phyloP scores from a whole-genome alignment of 2,329 filamentous ascomycete genomes.

The Clarireedia sp. region DNA sequence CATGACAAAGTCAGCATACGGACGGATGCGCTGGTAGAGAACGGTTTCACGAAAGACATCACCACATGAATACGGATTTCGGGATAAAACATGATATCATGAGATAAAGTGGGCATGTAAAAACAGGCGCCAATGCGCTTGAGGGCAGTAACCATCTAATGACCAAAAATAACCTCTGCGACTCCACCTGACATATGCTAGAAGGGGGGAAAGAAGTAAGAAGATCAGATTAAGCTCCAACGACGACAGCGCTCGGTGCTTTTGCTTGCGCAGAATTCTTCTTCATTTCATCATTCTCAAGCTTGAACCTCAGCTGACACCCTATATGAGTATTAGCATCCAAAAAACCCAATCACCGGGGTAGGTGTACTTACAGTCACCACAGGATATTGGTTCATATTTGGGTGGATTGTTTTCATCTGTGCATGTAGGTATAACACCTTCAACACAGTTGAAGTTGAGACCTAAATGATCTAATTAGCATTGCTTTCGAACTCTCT shows the following conservation, averaged over 20 bases:
- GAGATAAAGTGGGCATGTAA: neutral
- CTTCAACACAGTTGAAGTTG: conserved; percentile 43
- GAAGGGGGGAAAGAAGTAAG: neutral
- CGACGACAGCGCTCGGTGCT: conserved; percentile 23
- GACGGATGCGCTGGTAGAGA: neutral
- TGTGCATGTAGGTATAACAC: conserved; percentile 40
- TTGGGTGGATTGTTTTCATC: conserved; percentile 39
- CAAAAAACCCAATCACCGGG: too few relatives aligned
- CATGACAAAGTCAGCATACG: neutral
- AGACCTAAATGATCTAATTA: conserved; percentile 29
- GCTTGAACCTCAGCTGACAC: conserved; percentile 28
- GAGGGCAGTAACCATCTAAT: neutral
- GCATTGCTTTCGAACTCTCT: neutral
- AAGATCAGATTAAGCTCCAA: conserved; percentile 14
- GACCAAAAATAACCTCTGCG: neutral
- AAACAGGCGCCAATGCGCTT: neutral
- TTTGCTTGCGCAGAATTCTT: conserved; percentile 14
- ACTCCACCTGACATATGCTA: neutral
- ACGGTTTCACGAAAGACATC: neutral
- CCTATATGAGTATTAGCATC: conserved; percentile 14
- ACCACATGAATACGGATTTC: neutral
- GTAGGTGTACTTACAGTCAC: conserved; percentile 32
- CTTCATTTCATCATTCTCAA: conserved; percentile 23
- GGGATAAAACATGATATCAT: neutral
- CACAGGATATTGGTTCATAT: conserved; percentile 45